These are phyloP conservation scores for Macrotyloma uniflorum DNA, from an alignment of 306 rosid species.

Conservation along the genomic window DNA sequence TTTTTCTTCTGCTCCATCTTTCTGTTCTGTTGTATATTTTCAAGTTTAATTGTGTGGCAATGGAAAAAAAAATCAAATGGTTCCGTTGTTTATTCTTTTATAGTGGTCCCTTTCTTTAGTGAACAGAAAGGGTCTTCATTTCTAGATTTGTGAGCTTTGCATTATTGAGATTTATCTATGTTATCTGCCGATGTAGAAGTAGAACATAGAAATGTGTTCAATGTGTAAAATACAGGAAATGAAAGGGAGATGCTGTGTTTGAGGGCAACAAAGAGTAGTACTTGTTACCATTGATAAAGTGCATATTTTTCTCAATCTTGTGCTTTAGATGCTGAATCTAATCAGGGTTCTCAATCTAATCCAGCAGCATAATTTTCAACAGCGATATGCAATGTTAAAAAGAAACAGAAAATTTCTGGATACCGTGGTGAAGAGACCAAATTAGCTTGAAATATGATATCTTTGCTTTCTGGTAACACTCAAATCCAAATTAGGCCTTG, in stretches of 20 bases:
- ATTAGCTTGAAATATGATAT: neutral
- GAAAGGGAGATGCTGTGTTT: neutral
- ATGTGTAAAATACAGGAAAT: conserved; percentile 27
- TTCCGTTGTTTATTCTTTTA: conserved; percentile 38
- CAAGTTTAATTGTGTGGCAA: neutral
- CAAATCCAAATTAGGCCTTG: neutral
- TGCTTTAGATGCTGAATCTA: neutral
- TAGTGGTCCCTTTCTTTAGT: conserved; percentile 27
- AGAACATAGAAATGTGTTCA: conserved; percentile 9
- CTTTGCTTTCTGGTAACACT: neutral
- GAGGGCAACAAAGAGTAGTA: neutral
- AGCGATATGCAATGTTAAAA: neutral
- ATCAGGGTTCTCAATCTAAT: neutral
- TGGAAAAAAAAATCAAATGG: conserved; percentile 36
- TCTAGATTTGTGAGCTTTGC: neutral
- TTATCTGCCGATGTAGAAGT: conserved; percentile 3
- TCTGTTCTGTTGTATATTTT: conserved; percentile 33
- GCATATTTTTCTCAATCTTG: neutral
- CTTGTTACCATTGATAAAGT: neutral
- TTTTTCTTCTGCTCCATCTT: conserved; percentile 24
- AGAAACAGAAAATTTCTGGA: neutral
- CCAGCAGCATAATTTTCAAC: neutral
- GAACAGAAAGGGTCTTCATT: conserved; percentile 18
- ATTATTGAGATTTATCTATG: neutral
- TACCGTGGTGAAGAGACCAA: neutral